Evolutionary conservation across 108 stramenopile genomes (phyloP).

Genomic region (Nitzschia sp.): DNA sequence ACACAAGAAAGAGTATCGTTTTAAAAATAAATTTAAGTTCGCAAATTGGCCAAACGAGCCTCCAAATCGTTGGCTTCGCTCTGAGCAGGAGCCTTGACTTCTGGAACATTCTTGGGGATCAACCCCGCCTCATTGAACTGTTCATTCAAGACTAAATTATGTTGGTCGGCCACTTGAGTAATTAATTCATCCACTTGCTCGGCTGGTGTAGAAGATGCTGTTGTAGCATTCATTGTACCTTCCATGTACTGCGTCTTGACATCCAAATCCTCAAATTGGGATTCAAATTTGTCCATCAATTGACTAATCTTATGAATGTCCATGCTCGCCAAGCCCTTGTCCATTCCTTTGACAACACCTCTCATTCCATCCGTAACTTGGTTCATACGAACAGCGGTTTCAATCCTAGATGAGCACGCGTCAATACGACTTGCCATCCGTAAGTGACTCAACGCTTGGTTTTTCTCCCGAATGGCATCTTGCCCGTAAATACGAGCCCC

Average conservation of each 20-base stretch:
- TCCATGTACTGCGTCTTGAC: constrained; percentile 96
- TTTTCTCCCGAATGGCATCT: constrained; percentile 98
- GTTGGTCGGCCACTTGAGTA: constrained; percentile 90
- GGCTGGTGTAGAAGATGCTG: constrained; percentile 92
- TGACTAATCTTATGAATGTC: constrained; percentile 90
- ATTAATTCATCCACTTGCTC: constrained; percentile 94
- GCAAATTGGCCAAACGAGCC: constrained; percentile 80
- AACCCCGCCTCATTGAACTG: constrained; percentile 77
- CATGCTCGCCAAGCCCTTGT: constrained; percentile 86
- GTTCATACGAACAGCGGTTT: constrained; percentile 96
- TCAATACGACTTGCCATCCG: constrained; percentile 91
- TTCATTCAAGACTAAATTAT: constrained; percentile 80
- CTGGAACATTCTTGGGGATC: constrained; percentile 73
- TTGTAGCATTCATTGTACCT: constrained; percentile 93
- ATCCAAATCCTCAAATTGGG: constrained; percentile 99
- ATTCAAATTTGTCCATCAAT: constrained; percentile 96
- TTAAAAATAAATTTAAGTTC: constrained; percentile 32
- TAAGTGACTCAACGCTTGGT: constrained; percentile 92
- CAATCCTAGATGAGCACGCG: constrained; percentile 93
- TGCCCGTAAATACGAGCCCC: constrained; percentile 96
- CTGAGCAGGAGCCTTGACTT: constrained; percentile 47
- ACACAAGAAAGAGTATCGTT: too few species aligned
- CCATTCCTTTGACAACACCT: constrained; percentile 93
- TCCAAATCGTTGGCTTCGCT: constrained; percentile 70
- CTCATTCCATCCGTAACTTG: constrained; percentile 90